Base-by-base conservation (phyloP, 805 yeast genomes). In the Jamesozyma gamospora region DNA sequence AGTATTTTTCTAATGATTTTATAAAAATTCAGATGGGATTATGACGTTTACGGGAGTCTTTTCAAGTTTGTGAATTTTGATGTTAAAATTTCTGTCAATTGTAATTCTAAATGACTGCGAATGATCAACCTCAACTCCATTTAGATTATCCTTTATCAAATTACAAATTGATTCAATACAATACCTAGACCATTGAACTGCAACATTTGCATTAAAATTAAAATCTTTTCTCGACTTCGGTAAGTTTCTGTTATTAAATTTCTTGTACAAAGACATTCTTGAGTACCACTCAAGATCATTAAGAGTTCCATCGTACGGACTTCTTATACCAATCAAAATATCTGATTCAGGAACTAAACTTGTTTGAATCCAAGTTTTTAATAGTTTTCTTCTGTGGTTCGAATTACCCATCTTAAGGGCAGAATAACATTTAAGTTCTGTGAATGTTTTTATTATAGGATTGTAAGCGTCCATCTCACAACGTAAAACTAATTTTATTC, bases 381-480 rank as follows among this genome's bases (percentile, higher is more conserved):
- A 42, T 28, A 60, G 35, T 44, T 60, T 60, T 15, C 47, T 44
- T 25, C 62, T 45, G 40, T 60, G 63, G 25, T 47, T 40, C 1
- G 42, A 31, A 27, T 45, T 49, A 9, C 47, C 41, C 40, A 52
- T 37, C 15, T 46, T 50, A 9, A 60, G 35, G 8, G 46, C 44
- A 2, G 49, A 41, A 32, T 47, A 57, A 37, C 64, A 57, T 43
- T 60, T 60, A 19, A 60, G 32, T 41, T 60, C 64, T 9, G 56
- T 53, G 34, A 50, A 58, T 2, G 40, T 40, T 4, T 49, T 41
- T 2, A 45, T 40, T 3, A 30, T 19, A 2, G 42, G 26, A 30
- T 60, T 52, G 40, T 48, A 50, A 8, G 58, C 49, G 40, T 60
- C 64, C 53, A 60, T 51, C 41, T 60, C 64, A 34, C 60, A 56